Conservation (phyloP, 306 rosid species). For the Cucumis melo region DNA sequence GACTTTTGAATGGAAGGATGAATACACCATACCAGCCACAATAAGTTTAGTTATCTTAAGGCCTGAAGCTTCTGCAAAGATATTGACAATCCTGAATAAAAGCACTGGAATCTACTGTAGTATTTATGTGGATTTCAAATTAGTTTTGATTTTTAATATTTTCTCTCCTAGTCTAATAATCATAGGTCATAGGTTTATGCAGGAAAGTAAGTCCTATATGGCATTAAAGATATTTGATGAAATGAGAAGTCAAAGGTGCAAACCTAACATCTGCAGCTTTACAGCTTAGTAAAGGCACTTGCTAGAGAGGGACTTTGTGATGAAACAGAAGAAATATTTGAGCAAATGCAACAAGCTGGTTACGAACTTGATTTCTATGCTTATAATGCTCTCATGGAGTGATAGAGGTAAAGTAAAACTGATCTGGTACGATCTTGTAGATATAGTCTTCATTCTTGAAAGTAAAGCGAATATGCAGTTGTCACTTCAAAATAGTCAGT, state of each 20-base stretch:
- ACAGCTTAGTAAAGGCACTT: constrained; percentile 92
- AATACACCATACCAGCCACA: background rate
- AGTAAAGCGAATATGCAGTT: background rate
- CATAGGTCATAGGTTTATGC: constrained; percentile 18
- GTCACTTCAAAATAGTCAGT: background rate
- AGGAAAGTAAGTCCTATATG: constrained; percentile 69
- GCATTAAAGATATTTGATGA: constrained; percentile 61
- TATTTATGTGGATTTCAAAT: background rate
- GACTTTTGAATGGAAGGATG: background rate
- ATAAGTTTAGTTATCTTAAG: background rate
- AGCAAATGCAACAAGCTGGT: constrained; percentile 85
- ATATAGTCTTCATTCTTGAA: background rate
- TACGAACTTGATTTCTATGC: constrained; percentile 70
- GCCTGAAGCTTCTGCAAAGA: background rate
- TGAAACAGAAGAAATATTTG: constrained; percentile 89
- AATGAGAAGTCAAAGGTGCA: constrained; percentile 52
- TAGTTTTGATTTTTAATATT: background rate
- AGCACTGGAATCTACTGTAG: background rate
- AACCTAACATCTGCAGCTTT: constrained; percentile 80
- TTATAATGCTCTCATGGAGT: constrained; percentile 92
- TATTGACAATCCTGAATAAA: background rate
- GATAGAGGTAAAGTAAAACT: constrained; percentile 52
- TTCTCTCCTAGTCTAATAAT: constrained; percentile 1
- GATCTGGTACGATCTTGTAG: background rate
- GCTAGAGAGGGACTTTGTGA: constrained; percentile 89